Percentiles rank a stretch among this genome's conserved stretches.
Evolutionary conservation across 2,329 filamentous ascomycete species (phyloP).

Genomic region (Colletotrichum orbiculare): DNA sequence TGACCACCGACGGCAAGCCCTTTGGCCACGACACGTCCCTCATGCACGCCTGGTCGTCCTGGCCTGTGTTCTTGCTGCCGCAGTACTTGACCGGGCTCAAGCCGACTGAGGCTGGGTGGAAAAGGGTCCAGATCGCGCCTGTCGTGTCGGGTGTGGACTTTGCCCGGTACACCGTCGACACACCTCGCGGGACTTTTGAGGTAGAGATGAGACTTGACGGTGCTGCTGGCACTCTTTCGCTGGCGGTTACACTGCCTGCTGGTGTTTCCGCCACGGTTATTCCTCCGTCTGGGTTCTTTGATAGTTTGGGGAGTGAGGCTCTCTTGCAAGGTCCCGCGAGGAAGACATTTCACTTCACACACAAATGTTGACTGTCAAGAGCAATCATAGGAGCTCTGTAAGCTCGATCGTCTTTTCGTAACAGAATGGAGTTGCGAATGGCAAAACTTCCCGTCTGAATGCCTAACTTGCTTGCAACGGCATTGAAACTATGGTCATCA

Average conservation of each 20-base stretch:
- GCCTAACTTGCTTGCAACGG: too few species aligned
- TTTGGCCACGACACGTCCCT: conserved; percentile 23
- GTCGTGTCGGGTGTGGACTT: conserved; percentile 5
- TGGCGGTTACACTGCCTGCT: not conserved
- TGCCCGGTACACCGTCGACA: not conserved
- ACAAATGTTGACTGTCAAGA: too few species aligned
- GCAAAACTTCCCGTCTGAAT: too few species aligned
- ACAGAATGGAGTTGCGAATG: too few species aligned
- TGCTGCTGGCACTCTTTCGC: not conserved
- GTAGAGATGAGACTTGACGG: conserved; percentile 1
- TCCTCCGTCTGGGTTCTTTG: not conserved
- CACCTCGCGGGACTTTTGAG: conserved; percentile 4
- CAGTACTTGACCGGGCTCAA: conserved; percentile 24
- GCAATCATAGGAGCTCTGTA: too few species aligned
- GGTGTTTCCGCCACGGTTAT: not conserved
- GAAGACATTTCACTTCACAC: too few species aligned
- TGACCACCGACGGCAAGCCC: conserved; percentile 19
- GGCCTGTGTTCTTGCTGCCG: conserved; percentile 29
- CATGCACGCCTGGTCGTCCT: conserved; percentile 29
- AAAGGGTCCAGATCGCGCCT: conserved; percentile 11
- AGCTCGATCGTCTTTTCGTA: too few species aligned
- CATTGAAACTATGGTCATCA: too few species aligned
- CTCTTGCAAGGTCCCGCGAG: too few species aligned
- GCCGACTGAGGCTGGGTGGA: conserved; percentile 23
- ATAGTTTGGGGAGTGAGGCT: accelerated